Conservation (phyloP, 495 filamentous ascomycete species). For the Letharia lupina region DNA sequence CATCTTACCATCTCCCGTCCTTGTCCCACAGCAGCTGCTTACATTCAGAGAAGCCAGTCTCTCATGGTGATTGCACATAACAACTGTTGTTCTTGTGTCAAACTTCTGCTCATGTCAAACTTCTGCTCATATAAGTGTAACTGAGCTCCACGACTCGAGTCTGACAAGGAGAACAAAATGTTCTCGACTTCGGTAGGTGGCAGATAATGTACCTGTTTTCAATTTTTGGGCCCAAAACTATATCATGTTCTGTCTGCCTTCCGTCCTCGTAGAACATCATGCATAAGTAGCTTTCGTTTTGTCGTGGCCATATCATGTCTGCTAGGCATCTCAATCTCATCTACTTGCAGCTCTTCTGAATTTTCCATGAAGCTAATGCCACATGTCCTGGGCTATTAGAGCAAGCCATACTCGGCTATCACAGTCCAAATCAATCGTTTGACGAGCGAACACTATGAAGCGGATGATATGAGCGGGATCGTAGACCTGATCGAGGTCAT, state of each 20-base stretch:
- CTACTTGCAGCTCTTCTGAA: constrained; percentile 1
- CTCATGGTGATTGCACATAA: not conserved
- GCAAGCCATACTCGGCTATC: constrained; percentile 90
- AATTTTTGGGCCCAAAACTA: not conserved
- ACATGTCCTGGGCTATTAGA: constrained; percentile 38
- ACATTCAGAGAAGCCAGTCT: not conserved
- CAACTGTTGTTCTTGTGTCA: not conserved
- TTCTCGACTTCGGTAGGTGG: constrained; percentile 26
- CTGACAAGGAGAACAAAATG: constrained; percentile 14
- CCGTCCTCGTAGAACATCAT: not conserved
- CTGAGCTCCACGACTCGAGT: not conserved
- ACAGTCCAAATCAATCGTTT: constrained; percentile 90
- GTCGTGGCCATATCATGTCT: not conserved
- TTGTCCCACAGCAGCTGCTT: not conserved
- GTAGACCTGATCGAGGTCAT: constrained; percentile 91
- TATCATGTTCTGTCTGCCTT: not conserved
- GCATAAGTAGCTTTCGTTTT: not conserved
- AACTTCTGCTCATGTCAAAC: not conserved
- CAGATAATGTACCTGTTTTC: not conserved
- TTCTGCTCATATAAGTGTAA: not conserved
- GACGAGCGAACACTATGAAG: constrained; percentile 80
- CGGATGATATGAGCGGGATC: constrained; percentile 85
- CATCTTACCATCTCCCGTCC: not conserved
- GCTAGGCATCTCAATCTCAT: constrained; percentile 7
- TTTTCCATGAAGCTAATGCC: constrained; percentile 15